A percentile compares a stretch with the other conserved stretches of the same genome.
These are phyloP conservation scores for Leccinum incarnatum DNA, from an alignment of 768 basidiomycete genomes.

Conservation along the genomic window DNA sequence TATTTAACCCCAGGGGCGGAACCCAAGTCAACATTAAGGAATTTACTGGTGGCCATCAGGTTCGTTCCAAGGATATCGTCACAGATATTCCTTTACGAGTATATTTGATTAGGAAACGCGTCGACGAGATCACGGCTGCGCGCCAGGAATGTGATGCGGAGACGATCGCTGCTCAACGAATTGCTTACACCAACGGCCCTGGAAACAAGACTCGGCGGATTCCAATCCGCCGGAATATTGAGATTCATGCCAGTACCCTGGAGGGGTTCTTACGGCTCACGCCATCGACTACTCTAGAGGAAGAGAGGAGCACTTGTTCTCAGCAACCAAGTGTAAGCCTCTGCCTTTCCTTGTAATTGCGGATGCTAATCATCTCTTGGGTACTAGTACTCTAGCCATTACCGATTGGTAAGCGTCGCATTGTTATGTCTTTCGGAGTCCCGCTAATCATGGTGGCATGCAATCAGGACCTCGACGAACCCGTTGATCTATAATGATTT, in stretches of 20 bases:
- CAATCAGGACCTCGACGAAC: conserved; percentile 23
- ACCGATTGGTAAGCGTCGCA: conserved; percentile 17
- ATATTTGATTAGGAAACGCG: conserved; percentile 11
- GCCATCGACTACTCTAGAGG: neutral
- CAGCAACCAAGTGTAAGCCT: conserved; percentile 20
- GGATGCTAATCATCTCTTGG: neutral
- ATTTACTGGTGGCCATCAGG: conserved; percentile 24
- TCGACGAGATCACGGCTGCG: conserved; percentile 15
- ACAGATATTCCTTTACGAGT: neutral
- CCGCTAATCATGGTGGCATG: neutral
- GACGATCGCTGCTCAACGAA: conserved; percentile 8
- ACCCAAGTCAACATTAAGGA: conserved; percentile 21
- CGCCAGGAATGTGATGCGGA: conserved; percentile 13
- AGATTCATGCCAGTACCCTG: conserved; percentile 5
- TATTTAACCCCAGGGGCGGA: conserved; percentile 13
- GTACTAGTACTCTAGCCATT: conserved; percentile 25
- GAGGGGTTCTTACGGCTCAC: conserved; percentile 3
- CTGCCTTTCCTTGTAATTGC: neutral
- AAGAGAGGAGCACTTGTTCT: conserved; percentile 7
- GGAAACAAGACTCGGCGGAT: conserved; percentile 1
- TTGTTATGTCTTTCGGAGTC: neutral
- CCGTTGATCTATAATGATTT: conserved; percentile 16
- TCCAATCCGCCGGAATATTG: conserved; percentile 15
- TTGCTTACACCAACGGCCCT: conserved; percentile 8
- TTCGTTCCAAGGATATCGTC: conserved; percentile 6